phyloP scores from a whole-genome alignment of 164 flowering plant species.

The Aristolochia contorta region DNA sequence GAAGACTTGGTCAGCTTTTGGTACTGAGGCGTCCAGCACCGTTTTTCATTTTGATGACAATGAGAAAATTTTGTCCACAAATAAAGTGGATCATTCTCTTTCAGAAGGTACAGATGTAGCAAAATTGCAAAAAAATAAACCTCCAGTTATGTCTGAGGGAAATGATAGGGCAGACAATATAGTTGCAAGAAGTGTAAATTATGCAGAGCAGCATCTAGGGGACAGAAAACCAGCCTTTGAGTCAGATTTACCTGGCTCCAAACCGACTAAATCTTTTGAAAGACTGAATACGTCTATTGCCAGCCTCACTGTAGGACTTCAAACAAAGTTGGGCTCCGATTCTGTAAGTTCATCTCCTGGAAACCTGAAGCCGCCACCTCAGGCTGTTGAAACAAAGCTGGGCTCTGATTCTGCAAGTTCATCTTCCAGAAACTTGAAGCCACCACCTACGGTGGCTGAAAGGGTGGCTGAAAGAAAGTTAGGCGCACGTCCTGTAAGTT shows the following conservation, averaged over 20 bases:
- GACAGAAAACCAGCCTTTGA: background rate
- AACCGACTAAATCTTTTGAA: too few relatives aligned
- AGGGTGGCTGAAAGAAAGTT: too few relatives aligned
- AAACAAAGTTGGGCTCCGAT: background rate
- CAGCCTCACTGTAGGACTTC: background rate
- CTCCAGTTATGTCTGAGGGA: background rate
- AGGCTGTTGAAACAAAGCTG: too few relatives aligned
- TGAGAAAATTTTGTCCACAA: background rate
- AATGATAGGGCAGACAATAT: background rate
- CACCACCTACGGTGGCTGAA: too few relatives aligned
- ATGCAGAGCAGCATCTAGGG: background rate
- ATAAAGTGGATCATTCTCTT: background rate
- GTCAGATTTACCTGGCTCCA: too few relatives aligned
- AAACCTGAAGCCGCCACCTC: too few relatives aligned
- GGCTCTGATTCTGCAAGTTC: conserved; percentile 1
- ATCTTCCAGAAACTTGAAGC: background rate
- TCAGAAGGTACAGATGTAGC: background rate
- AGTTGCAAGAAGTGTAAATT: background rate
- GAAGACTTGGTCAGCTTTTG: background rate
- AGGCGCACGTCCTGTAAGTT: background rate
- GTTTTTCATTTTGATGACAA: background rate
- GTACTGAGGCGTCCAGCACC: background rate
- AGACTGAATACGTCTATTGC: too few relatives aligned
- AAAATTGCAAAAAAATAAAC: background rate
- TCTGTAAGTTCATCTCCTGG: background rate